Evolutionary conservation across 1,284 basidiomycete species (phyloP).

Genomic region (Microbotryum violaceum): DNA sequence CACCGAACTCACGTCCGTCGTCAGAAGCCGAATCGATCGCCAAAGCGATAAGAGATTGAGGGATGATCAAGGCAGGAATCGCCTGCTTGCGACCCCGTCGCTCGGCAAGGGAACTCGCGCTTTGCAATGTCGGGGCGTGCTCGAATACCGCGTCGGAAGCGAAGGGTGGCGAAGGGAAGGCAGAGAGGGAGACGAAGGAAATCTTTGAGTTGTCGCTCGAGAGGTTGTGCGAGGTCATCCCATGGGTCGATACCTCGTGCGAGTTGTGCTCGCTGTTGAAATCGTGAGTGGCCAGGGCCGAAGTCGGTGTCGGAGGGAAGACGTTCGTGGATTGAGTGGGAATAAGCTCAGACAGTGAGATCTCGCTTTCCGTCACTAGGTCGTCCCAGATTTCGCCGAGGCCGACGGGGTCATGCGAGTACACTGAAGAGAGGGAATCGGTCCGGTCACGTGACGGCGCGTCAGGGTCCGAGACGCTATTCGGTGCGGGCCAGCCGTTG

Average conservation of each 20-base stretch:
- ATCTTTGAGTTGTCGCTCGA: neutral
- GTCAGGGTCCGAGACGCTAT: too few species aligned
- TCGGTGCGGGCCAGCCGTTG: neutral
- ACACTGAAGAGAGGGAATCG: neutral
- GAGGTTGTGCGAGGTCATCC: neutral
- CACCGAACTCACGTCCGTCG: neutral
- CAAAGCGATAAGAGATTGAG: neutral
- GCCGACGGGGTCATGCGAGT: neutral
- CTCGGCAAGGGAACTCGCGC: neutral
- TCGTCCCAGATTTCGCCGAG: neutral
- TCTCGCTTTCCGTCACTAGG: neutral
- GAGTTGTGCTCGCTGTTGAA: neutral
- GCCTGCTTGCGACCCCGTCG: neutral
- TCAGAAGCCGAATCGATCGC: neutral
- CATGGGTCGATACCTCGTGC: neutral
- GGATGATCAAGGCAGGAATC: neutral
- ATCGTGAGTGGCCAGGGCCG: neutral
- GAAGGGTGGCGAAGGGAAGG: neutral
- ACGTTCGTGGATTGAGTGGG: neutral
- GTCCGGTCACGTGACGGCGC: neutral
- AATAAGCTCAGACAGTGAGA: neutral
- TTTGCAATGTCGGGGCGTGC: neutral
- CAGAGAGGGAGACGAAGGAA: neutral
- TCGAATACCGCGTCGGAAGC: too few species aligned
- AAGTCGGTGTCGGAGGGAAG: neutral